Conservation (phyloP, 164 flowering plant species). For the Stephania cephalantha region DNA sequence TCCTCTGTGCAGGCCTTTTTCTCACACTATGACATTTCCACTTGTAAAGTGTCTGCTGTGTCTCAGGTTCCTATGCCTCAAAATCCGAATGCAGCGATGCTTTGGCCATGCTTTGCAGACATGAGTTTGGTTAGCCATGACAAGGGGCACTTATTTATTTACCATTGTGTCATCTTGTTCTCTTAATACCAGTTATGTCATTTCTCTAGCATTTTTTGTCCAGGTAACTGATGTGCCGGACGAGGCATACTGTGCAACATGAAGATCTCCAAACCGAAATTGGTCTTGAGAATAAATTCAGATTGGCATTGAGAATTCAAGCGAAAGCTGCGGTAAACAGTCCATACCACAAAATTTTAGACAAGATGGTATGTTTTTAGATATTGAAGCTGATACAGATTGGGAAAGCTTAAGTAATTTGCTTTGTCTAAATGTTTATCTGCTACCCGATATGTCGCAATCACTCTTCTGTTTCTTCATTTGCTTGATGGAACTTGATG, state of each 20-base stretch:
- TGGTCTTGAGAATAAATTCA: not conserved
- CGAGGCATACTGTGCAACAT: not conserved
- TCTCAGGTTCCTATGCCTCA: not conserved
- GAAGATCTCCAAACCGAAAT: not conserved
- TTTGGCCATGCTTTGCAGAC: not conserved
- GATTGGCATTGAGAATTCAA: not conserved
- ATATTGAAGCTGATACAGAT: not conserved
- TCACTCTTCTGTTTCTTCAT: not conserved
- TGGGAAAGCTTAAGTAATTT: not conserved
- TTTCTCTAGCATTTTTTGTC: not conserved
- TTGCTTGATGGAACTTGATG: no score
- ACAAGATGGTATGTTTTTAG: not conserved
- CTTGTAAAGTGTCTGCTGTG: not conserved
- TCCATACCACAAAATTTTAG: not conserved
- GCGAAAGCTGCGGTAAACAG: not conserved
- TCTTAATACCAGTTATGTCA: not conserved
- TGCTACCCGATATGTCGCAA: no score
- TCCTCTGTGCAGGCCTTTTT: not conserved
- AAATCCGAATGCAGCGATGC: not conserved
- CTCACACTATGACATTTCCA: not conserved
- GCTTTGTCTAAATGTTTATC: not conserved
- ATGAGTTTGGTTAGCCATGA: not conserved
- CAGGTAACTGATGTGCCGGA: not conserved
- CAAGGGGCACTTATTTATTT: not conserved
- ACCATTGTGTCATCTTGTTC: not conserved